phyloP scores from a whole-genome alignment of 2,329 filamentous ascomycete species.

The Nannizziopsis barbatae region DNA sequence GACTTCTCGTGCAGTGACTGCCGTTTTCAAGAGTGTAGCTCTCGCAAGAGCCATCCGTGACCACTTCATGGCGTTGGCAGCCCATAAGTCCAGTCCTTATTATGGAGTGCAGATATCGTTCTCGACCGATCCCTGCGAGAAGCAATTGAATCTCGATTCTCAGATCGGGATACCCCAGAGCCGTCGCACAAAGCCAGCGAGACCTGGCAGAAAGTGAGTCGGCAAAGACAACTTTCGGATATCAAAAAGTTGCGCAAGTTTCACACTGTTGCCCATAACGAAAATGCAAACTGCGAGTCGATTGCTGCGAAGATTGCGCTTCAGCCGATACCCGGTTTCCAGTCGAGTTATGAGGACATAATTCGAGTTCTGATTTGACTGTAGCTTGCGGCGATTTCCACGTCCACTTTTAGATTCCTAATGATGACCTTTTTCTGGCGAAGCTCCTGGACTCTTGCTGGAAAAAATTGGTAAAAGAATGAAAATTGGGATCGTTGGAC shows the following conservation, averaged over 20 bases:
- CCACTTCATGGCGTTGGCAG: conserved; percentile 24
- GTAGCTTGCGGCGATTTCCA: no score
- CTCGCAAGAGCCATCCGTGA: conserved; percentile 27
- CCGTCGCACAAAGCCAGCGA: background rate
- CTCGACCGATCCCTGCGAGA: conserved; percentile 34
- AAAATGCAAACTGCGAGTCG: no score
- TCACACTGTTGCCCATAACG: no score
- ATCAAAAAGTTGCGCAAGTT: background rate
- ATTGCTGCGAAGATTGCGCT: background rate
- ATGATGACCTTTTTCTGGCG: no score
- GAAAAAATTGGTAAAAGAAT: no score
- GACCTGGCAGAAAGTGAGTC: background rate
- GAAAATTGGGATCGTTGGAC: no score
- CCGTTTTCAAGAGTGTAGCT: conserved; percentile 30
- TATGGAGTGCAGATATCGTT: conserved; percentile 27
- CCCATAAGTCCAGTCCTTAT: conserved; percentile 22
- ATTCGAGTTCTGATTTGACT: no score
- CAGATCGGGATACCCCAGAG: conserved; percentile 4
- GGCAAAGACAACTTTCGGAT: background rate
- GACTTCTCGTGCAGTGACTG: conserved; percentile 24
- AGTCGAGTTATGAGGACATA: no score
- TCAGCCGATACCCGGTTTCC: no score
- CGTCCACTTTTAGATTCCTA: no score
- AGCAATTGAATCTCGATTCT: conserved; percentile 24
- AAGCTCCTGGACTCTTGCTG: no score